Evolutionary conservation across 768 basidiomycete species (phyloP), one percentile per base, ranked within the genome.

Genomic region (Trametopsis cervina): DNA sequence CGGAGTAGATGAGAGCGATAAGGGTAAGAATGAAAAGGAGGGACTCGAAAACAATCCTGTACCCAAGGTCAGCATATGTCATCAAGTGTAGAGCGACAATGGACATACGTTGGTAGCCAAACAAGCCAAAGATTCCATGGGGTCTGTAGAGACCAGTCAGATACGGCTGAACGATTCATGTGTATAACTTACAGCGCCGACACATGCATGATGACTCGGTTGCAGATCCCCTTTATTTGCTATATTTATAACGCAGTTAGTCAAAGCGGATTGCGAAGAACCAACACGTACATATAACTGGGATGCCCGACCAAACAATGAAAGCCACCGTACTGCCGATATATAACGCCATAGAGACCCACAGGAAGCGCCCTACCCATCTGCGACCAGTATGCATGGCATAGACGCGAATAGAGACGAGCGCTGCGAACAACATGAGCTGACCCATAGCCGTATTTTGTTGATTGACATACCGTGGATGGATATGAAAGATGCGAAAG

Each of bases 1-100:
- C 54, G 48, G 56, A 56, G 17, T 51, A 40, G 37, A 59, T 38
- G 52, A 62, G 49, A 20, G 58, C 61, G 25, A 41, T 21, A 36
- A 62, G 50, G 0, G 61, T 62, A 10, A 60, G 53, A 6, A 45
- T 49, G 41, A 62, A 62, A 50, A 62, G 58, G 51, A 60, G 54
- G 20, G 59, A 54, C 37, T 62, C 61, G 45, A 62, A 62, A 36
- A 62, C 21, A 40, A 62, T 46, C 44, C 60, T 61, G 25, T 17
- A 33, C 2, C 15, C 2, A 13, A 5, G 18, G 20, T 37, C 38
- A 43, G 20, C 18, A 7, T 26, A 18, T 20, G 39, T n/a, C 11
- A 9, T 12, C 24, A 20, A 6, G 11, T 9, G 18, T 25, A 20
- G 22, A 20, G 11, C 11, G 1, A 9, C 13, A 11, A 15, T 5